Conservation (phyloP, 768 basidiomycete species). For the Boletus reticuloceps region DNA sequence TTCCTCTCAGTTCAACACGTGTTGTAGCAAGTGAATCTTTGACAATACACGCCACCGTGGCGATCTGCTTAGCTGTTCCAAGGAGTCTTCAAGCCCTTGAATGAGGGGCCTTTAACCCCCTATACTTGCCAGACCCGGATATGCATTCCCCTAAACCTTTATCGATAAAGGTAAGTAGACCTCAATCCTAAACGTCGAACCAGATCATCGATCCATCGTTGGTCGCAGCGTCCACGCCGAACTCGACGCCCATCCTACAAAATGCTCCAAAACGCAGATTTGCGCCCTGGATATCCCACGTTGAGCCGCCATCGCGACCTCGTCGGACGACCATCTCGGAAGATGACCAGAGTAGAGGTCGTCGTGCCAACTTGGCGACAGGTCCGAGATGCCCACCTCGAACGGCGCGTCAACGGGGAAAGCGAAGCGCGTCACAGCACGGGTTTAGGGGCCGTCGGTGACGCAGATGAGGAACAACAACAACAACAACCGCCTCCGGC, state of each 20-base stretch:
- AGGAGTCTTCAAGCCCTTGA: too few relatives aligned
- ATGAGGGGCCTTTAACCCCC: too few relatives aligned
- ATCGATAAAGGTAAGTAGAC: not conserved
- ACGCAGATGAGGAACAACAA: not conserved
- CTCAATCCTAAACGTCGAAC: not conserved
- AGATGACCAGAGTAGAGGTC: slow-evolving; percentile 7
- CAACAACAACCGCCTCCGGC: not conserved
- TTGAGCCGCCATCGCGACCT: slow-evolving; percentile 6
- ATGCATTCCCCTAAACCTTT: not conserved
- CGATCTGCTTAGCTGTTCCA: too few relatives aligned
- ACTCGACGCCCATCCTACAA: slow-evolving; percentile 6
- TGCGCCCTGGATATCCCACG: not conserved
- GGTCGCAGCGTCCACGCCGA: not conserved
- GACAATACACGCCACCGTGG: not conserved
- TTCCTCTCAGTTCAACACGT: not conserved
- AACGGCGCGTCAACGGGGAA: not conserved
- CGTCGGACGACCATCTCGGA: slow-evolving; percentile 1
- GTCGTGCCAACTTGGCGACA: slow-evolving; percentile 4
- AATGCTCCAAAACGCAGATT: not conserved
- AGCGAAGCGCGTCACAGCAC: too few relatives aligned
- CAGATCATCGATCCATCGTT: not conserved
- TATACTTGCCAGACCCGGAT: not conserved
- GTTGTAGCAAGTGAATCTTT: not conserved
- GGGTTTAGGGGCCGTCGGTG: too few relatives aligned
- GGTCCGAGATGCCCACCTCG: not conserved